phyloP scores from a whole-genome alignment of 1,284 basidiomycete species.

The Ceratobasidium sp. region DNA sequence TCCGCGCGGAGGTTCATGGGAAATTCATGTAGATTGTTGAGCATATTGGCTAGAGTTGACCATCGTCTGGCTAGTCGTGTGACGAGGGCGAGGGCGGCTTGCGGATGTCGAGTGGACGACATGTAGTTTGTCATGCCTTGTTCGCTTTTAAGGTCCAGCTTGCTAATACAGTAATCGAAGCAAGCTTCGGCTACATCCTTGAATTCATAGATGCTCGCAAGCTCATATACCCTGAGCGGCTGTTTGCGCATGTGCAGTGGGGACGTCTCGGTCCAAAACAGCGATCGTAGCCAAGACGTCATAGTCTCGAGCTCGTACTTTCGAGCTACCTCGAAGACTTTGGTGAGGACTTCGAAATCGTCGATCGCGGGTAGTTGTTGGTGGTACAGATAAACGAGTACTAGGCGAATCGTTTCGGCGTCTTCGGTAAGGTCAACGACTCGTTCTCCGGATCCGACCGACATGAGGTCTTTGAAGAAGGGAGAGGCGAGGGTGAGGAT shows the following conservation, averaged over 20 bases:
- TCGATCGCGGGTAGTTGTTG: constrained; percentile 6
- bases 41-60: not conserved
- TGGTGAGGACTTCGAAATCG: not conserved
- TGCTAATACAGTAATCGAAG: constrained; percentile 17
- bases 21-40: not conserved
- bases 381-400: constrained; percentile 4
- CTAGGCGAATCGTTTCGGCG: constrained; percentile 16
- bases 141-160: not conserved
- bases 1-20: constrained; percentile 12
- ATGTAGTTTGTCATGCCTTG: not conserved
- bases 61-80: constrained; percentile 11
- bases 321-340: constrained; percentile 7
- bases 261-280: constrained; percentile 24
- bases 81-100: constrained; percentile 8
- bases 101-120: not conserved
- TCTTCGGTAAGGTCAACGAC: constrained; percentile 16
- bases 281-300: not conserved
- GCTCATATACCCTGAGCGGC: constrained; percentile 16
- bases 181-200: constrained; percentile 15
- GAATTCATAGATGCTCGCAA: constrained; percentile 3
- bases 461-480: constrained; percentile 22
- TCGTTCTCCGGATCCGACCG: constrained; percentile 18
- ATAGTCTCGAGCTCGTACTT: constrained; percentile 24
- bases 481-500: constrained; percentile 19
- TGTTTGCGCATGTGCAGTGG: constrained; percentile 12